A percentile compares a stretch with the other conserved stretches of the same genome.
Evolutionary conservation across 768 basidiomycete species (phyloP).

Genomic region (Boletus vermiculosoides): DNA sequence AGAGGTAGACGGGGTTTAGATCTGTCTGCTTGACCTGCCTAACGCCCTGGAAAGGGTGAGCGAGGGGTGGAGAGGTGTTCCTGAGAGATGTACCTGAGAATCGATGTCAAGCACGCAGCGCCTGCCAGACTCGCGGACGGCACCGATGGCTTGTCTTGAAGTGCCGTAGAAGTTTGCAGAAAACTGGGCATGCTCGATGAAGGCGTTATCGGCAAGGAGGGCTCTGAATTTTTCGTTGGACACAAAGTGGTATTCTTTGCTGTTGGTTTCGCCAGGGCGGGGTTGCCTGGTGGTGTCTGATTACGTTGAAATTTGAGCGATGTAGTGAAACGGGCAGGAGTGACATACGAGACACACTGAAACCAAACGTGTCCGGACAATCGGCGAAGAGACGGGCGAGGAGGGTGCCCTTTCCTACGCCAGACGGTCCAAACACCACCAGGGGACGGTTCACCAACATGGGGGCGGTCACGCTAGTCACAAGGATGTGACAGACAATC

Average conservation of each 20-base stretch:
- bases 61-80: background rate
- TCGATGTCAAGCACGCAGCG: conserved; percentile 96
- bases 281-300: conserved; percentile 88
- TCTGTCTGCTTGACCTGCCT: conserved; percentile 83
- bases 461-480: background rate
- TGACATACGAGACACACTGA: conserved; percentile 84
- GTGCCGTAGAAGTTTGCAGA: conserved; percentile 94
- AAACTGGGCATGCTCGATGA: conserved; percentile 95
- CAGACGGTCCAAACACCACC: conserved; percentile 87
- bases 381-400: conserved; percentile 77
- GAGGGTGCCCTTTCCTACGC: conserved; percentile 93
- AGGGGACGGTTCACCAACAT: conserved; percentile 49
- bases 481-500: background rate
- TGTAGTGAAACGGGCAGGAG: background rate
- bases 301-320: background rate
- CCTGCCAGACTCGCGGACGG: conserved; percentile 63
- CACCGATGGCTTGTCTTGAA: conserved; percentile 70
- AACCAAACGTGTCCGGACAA: conserved; percentile 83
- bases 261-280: conserved; percentile 77
- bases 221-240: conserved; percentile 64
- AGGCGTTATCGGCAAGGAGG: conserved; percentile 68
- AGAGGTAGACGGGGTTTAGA: conserved; percentile 84
- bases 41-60: conserved; percentile 62
- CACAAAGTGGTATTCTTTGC: conserved; percentile 87
- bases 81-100: conserved; percentile 57